Evolutionary conservation across 2,329 filamentous ascomycete species (phyloP).

Genomic region (Colletotrichum melonis): DNA sequence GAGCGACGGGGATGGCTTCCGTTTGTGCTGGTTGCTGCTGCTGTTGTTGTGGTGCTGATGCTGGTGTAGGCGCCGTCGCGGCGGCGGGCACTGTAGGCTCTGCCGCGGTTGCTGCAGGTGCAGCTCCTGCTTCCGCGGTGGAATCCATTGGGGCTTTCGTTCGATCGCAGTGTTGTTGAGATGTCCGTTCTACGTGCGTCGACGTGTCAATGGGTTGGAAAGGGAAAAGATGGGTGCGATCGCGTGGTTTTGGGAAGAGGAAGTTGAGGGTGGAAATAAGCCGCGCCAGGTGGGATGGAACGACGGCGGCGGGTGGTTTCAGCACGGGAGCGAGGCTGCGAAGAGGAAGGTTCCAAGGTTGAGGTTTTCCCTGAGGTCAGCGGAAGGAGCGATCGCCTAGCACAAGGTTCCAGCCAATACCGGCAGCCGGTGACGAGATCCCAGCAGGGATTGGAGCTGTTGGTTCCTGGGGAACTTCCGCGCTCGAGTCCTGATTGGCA

Average conservation of each 20-base stretch:
- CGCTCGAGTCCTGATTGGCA: constrained; percentile 28
- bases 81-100: constrained; percentile 17
- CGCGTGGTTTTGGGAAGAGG: background rate
- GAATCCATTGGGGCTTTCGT: constrained; percentile 26
- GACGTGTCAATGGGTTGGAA: background rate
- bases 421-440: constrained; percentile 34
- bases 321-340: constrained; percentile 31
- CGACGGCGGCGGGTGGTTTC: constrained; percentile 29
- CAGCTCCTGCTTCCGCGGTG: constrained; percentile 23
- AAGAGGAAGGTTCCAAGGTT: constrained; percentile 27
- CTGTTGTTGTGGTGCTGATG: constrained; percentile 8
- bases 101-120: constrained; percentile 18
- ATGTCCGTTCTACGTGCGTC: background rate
- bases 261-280: constrained; percentile 3
- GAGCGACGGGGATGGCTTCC: constrained; percentile 14
- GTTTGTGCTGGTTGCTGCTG: constrained; percentile 19
- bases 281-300: constrained; percentile 27
- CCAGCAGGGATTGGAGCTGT: constrained; percentile 35
- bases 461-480: constrained; percentile 30
- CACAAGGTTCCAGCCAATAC: constrained; percentile 32
- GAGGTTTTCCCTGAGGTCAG: constrained; percentile 30
- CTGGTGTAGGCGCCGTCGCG: background rate
- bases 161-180: constrained; percentile 1
- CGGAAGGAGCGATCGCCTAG: constrained; percentile 25
- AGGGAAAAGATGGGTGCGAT: background rate